phyloP scores from a whole-genome alignment of 495 filamentous ascomycete species.

The Astrothelium subdiscretum region DNA sequence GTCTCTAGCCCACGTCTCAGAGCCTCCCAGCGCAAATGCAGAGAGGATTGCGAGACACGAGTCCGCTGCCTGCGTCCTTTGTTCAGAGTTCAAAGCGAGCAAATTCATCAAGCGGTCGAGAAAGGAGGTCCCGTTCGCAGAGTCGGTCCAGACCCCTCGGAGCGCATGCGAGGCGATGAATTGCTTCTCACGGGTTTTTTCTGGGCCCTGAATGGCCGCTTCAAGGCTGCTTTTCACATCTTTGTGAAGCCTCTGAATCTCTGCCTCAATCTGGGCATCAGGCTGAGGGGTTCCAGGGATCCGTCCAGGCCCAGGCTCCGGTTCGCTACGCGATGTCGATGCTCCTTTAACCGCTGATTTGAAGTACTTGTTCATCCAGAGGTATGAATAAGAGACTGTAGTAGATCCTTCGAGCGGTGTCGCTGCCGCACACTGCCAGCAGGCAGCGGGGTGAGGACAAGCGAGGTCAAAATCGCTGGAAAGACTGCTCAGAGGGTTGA shows the following conservation, averaged over 20 bases:
- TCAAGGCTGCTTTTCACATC: neutral
- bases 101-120: neutral
- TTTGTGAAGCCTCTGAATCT: neutral
- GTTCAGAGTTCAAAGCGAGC: neutral
- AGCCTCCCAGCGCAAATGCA: neutral
- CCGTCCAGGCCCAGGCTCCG: neutral
- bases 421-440: neutral
- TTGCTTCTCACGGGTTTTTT: neutral
- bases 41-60: neutral
- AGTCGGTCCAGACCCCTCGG: neutral
- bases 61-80: neutral
- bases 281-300: neutral
- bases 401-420: neutral
- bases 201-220: neutral
- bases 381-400: neutral
- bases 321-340: neutral
- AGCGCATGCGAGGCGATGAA: neutral
- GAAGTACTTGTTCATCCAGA: neutral
- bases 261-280: neutral
- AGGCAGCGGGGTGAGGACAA: neutral
- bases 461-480: no score
- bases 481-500: no score
- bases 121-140: neutral
- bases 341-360: neutral
- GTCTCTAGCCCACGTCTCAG: neutral